Evolutionary conservation across 345 rosid species (phyloP).

Genomic region (Carallia pectinifolia): DNA sequence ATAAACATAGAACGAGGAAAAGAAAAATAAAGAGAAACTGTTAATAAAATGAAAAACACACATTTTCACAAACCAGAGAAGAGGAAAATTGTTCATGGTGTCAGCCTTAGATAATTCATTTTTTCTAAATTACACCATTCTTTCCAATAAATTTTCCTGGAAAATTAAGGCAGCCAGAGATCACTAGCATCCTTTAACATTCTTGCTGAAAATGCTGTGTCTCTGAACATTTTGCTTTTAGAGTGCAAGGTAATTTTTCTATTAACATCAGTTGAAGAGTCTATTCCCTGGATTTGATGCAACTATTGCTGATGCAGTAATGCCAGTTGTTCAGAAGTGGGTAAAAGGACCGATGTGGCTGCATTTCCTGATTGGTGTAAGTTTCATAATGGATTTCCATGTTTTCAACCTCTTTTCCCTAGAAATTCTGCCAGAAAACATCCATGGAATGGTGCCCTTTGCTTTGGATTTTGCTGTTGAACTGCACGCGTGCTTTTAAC

Average conservation of each 20-base stretch:
- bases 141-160: no score
- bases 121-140: no score
- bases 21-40: background rate
- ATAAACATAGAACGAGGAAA: background rate
- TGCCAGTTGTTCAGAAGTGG: conserved; percentile 71
- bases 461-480: background rate
- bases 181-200: no score
- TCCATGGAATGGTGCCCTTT: background rate
- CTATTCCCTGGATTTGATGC: background rate
- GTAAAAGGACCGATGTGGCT: conserved; percentile 96
- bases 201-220: no score
- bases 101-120: no score
- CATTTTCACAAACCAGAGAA: no score
- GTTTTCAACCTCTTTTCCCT: background rate
- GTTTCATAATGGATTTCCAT: conserved; percentile 24
- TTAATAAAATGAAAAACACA: background rate
- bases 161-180: no score
- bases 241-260: no score
- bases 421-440: background rate
- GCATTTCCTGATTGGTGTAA: conserved; percentile 92
- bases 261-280: no score
- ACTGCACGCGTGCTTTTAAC: background rate
- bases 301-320: conserved; percentile 50
- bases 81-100: no score
- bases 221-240: no score